phyloP scores from a whole-genome alignment of 2,329 filamentous ascomycete species.

The Orbilia ellipsospora region DNA sequence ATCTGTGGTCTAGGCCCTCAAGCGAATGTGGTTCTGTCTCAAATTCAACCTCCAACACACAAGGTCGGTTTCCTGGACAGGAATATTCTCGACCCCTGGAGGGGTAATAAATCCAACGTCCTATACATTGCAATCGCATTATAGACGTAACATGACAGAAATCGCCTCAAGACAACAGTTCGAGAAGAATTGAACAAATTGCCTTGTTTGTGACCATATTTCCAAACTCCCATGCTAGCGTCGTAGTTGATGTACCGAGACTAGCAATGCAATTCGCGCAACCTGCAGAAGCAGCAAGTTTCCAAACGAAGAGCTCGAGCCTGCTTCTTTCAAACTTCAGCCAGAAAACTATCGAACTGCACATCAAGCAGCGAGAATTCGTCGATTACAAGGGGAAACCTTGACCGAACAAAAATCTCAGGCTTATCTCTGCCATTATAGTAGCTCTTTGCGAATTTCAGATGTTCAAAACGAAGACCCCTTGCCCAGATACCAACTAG shows the following conservation, averaged over 20 bases:
- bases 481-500: constrained; percentile 21
- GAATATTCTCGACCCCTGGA: constrained; percentile 27
- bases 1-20: constrained; percentile 31
- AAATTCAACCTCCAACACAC: constrained; percentile 15
- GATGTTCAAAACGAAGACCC: constrained; percentile 10
- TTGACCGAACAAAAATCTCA: not conserved
- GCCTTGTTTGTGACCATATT: constrained; percentile 10
- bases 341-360: not conserved
- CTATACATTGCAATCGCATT: constrained; percentile 1
- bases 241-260: constrained; percentile 1
- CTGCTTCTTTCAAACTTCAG: constrained; percentile 18
- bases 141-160: not conserved
- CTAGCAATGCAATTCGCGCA: constrained; percentile 1
- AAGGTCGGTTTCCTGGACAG: constrained; percentile 2
- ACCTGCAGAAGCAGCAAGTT: constrained; percentile 15
- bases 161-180: not conserved
- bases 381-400: constrained; percentile 18
- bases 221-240: constrained; percentile 15
- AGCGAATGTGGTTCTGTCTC: constrained; percentile 3
- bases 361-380: constrained; percentile 4
- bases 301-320: constrained; percentile 37
- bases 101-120: not conserved
- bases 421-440: not conserved
- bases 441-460: constrained; percentile 7
- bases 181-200: not conserved